Evolutionary conservation across 257 asterid species (phyloP).

Genomic region (Eucommia ulmoides): DNA sequence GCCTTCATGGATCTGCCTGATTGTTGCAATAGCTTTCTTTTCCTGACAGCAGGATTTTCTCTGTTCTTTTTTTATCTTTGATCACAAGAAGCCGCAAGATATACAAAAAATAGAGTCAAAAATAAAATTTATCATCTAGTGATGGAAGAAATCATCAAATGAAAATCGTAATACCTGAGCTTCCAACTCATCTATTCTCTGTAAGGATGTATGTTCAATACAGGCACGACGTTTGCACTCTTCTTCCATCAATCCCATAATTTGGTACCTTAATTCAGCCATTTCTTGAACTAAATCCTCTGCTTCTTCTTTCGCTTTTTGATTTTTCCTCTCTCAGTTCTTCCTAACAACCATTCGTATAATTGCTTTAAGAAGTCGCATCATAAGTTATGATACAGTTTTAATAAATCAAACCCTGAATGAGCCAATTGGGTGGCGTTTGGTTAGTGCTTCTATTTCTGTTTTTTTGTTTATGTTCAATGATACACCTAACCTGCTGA

Average conservation of each 20-base stretch:
- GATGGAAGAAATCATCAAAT: background rate
- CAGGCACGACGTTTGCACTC: slow-evolving; percentile 80
- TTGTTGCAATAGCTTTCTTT: too few relatives aligned
- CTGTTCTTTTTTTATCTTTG: slow-evolving; percentile 51
- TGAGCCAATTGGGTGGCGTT: too few relatives aligned
- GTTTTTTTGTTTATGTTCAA: too few relatives aligned
- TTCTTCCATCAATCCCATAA: slow-evolving; percentile 66
- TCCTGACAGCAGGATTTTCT: slow-evolving; percentile 35
- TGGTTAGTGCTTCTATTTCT: too few relatives aligned
- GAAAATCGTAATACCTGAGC: slow-evolving; percentile 60
- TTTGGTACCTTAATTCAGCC: slow-evolving; percentile 90
- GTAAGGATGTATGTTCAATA: slow-evolving; percentile 66
- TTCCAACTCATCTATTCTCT: slow-evolving; percentile 81
- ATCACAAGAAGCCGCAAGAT: slow-evolving; percentile 12
- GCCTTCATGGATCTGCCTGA: too few relatives aligned
- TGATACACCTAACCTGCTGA: too few relatives aligned
- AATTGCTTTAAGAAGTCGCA: slow-evolving; percentile 1
- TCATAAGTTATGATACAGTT: background rate
- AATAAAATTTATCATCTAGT: slow-evolving; percentile 1
- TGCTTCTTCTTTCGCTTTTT: slow-evolving; percentile 80
- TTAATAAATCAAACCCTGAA: too few relatives aligned
- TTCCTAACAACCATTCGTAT: slow-evolving; percentile 35
- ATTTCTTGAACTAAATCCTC: slow-evolving; percentile 95
- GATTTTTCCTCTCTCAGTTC: slow-evolving; percentile 48
- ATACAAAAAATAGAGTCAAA: background rate